Conservation (phyloP, 306 rosid species). For the Fragaria nilgerrensis region DNA sequence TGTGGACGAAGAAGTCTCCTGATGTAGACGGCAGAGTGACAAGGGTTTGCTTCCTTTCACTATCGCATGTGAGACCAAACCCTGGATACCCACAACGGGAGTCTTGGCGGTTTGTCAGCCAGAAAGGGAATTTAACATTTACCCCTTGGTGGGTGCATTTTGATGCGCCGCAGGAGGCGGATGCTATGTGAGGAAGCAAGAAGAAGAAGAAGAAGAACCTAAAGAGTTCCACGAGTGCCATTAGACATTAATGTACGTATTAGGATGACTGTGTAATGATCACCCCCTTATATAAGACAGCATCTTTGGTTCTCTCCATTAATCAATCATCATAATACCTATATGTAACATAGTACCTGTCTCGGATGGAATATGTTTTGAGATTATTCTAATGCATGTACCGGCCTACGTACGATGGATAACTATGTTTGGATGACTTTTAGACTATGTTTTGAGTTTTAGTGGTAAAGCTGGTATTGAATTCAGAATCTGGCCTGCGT, state of each 20-base stretch:
- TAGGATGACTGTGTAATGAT: too few relatives aligned
- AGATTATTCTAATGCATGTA: too few relatives aligned
- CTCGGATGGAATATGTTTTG: too few relatives aligned
- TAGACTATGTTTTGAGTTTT: too few relatives aligned
- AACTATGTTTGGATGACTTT: neutral
- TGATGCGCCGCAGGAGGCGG: neutral
- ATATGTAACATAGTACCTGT: too few relatives aligned
- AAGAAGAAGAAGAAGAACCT: neutral
- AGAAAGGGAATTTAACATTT: constrained; percentile 28
- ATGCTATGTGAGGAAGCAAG: constrained; percentile 3
- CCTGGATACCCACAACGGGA: neutral
- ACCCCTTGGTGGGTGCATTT: neutral
- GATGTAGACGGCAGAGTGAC: neutral
- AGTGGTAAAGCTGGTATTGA: neutral
- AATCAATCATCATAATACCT: too few relatives aligned
- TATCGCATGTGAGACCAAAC: constrained; percentile 26
- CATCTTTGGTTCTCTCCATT: neutral
- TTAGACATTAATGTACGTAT: neutral
- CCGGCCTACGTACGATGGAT: neutral
- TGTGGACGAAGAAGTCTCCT: constrained; percentile 4
- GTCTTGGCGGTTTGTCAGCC: constrained; percentile 2
- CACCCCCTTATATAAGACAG: neutral
- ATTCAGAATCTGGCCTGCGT: too few relatives aligned
- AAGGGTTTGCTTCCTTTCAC: neutral
- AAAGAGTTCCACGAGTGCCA: neutral